phyloP scores from a whole-genome alignment of 2,329 filamentous ascomycete genomes.

The Xenoacremonium recifei region DNA sequence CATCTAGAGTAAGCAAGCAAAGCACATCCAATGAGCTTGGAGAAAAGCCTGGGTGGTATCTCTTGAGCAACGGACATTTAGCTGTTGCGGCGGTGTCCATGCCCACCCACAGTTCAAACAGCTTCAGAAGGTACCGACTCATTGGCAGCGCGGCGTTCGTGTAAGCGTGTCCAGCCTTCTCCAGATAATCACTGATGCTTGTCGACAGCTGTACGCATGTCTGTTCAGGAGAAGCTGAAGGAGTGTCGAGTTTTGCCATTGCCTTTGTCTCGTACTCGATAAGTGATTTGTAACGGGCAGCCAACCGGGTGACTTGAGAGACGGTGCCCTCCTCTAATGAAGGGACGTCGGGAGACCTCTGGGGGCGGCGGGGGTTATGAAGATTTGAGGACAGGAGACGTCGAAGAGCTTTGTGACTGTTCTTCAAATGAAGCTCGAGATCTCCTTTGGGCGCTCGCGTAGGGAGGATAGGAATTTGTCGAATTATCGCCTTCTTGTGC shows the following conservation, averaged over 20 bases:
- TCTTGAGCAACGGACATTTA: constrained; percentile 44
- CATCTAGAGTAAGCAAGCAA: constrained; percentile 42
- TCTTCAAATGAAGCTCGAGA: constrained; percentile 36
- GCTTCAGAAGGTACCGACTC: constrained; percentile 40
- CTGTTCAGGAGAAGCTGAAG: neutral
- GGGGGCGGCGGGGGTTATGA: neutral
- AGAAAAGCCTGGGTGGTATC: constrained; percentile 52
- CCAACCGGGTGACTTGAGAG: constrained; percentile 10
- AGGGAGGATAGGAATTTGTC: constrained; percentile 42
- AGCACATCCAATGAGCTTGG: constrained; percentile 53
- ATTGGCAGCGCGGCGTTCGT: constrained; percentile 27
- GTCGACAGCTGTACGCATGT: neutral
- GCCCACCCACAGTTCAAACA: constrained; percentile 57
- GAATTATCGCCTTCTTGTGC: constrained; percentile 36
- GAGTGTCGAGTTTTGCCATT: neutral
- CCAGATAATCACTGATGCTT: no score
- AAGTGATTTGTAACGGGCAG: constrained; percentile 2
- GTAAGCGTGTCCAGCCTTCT: constrained; percentile 30
- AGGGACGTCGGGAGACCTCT: no score
- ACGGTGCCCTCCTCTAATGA: constrained; percentile 8
- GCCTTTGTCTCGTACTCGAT: constrained; percentile 3
- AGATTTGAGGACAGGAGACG: constrained; percentile 24
- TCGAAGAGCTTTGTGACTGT: constrained; percentile 29
- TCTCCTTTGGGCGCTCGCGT: constrained; percentile 30
- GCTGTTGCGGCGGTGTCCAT: constrained; percentile 50